A percentile compares a stretch with the other conserved stretches of the same genome.
These are phyloP conservation scores for Pseudocercospora ulei DNA, from an alignment of 2,329 filamentous ascomycete species.

Conservation along the genomic window DNA sequence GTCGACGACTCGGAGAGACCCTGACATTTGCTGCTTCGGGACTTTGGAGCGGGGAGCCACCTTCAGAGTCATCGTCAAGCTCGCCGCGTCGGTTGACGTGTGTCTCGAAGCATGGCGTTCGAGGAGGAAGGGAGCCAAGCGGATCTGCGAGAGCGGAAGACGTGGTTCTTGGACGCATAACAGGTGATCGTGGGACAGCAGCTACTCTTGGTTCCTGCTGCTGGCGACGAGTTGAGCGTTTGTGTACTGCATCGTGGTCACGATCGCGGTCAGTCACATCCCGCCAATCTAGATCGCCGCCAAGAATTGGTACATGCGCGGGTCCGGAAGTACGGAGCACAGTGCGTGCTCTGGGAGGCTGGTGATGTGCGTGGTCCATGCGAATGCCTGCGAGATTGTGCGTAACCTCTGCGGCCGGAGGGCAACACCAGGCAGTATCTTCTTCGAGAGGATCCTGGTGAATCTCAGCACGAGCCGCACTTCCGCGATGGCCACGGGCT, in stretches of 20 bases:
- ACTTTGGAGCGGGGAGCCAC: conserved; percentile 6
- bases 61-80: conserved; percentile 17
- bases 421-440: neutral
- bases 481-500: neutral
- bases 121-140: too few relatives aligned
- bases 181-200: neutral
- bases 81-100: conserved; percentile 17
- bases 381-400: neutral
- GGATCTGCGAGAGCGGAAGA: conserved; percentile 7
- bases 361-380: neutral
- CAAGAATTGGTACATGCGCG: too few relatives aligned
- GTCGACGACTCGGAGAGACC: conserved; percentile 1
- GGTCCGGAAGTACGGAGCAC: too few relatives aligned
- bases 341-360: too few relatives aligned
- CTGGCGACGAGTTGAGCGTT: neutral
- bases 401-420: neutral
- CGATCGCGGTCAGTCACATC: too few relatives aligned
- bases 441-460: neutral
- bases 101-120: conserved; percentile 6
- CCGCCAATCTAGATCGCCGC: too few relatives aligned
- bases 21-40: conserved; percentile 7
- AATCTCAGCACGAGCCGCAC: neutral
- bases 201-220: neutral
- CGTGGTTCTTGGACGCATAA: neutral
- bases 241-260: too few relatives aligned